These are phyloP conservation scores for Fusarium ambrosium DNA, from an alignment of 2,329 filamentous ascomycete genomes.

Conservation along the genomic window DNA sequence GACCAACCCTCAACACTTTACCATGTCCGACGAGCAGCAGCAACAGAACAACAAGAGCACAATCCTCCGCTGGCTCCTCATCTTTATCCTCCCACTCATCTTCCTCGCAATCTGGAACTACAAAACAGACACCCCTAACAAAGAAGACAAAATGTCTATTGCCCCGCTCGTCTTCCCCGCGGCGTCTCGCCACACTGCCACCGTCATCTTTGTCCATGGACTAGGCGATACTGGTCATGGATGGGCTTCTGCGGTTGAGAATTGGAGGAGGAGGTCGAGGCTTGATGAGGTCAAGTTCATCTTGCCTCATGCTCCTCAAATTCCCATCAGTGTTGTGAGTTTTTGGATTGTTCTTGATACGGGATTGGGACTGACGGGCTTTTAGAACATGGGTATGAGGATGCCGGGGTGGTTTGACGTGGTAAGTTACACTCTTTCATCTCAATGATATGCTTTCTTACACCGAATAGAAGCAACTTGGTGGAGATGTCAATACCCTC, in stretches of 20 bases:
- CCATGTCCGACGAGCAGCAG: conserved; percentile 31
- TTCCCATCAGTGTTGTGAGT: conserved; percentile 79
- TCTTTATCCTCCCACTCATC: conserved; percentile 21
- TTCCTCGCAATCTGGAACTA: conserved; percentile 15
- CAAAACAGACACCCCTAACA: background rate
- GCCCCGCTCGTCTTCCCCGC: conserved; percentile 81
- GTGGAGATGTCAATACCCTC: conserved; percentile 50
- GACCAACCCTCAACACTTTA: conserved; percentile 18
- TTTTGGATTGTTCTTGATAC: background rate
- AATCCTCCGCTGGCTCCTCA: conserved; percentile 28
- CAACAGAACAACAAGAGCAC: conserved; percentile 23
- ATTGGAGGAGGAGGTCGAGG: conserved; percentile 83
- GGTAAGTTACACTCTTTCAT: conserved; percentile 56
- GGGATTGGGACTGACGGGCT: conserved; percentile 27
- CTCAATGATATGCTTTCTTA: conserved; percentile 4
- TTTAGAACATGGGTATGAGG: conserved; percentile 46
- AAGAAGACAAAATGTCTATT: conserved; percentile 38
- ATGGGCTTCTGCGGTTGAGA: conserved; percentile 87
- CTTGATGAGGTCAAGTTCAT: conserved; percentile 95
- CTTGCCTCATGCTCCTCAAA: conserved; percentile 88
- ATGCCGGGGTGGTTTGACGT: conserved; percentile 95
- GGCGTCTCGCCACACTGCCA: conserved; percentile 87
- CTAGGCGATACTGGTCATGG: conserved; percentile 86
- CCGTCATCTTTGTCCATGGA: conserved; percentile 94
- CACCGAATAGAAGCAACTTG: conserved; percentile 50